phyloP scores from a whole-genome alignment of 2,329 filamentous ascomycete genomes.

The Ophiostoma sp. region DNA sequence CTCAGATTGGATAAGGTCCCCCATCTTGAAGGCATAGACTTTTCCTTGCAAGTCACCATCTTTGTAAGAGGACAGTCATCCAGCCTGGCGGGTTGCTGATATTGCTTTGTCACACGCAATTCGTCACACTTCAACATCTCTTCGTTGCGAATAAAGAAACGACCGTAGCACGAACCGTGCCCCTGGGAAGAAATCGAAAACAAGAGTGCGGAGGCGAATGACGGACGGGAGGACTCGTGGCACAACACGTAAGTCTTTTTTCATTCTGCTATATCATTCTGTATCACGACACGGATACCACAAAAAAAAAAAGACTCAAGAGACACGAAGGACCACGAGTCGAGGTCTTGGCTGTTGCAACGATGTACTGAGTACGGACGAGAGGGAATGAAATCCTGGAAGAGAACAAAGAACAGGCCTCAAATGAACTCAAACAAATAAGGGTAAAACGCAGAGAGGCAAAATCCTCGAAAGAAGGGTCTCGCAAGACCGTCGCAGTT shows the following conservation, averaged over 20 bases:
- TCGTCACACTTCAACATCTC: not conserved
- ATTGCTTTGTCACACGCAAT: not conserved
- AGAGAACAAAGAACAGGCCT: too few relatives aligned
- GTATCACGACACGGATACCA: not conserved
- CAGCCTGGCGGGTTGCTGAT: not conserved
- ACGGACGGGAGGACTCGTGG: not conserved
- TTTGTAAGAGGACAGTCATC: not conserved
- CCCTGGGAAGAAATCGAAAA: not conserved
- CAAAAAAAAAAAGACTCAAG: not conserved
- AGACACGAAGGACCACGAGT: not conserved
- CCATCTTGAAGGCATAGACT: not conserved
- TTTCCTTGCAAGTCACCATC: not conserved
- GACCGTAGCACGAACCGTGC: not conserved
- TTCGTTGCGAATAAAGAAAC: not conserved
- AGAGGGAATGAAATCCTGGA: not conserved
- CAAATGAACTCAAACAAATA: not conserved
- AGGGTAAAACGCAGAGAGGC: not conserved
- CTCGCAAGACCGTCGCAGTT: not conserved
- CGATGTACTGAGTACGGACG: not conserved
- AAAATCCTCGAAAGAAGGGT: too few relatives aligned
- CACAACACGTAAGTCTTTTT: not conserved
- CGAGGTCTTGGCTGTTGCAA: not conserved
- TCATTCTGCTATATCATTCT: not conserved
- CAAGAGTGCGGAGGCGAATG: not conserved
- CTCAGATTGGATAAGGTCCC: not conserved